Evolutionary conservation across 352 stramenopile genomes (phyloP), one percentile per base, ranked within the genome.

Genomic region (Elongisporangium senticosum): DNA sequence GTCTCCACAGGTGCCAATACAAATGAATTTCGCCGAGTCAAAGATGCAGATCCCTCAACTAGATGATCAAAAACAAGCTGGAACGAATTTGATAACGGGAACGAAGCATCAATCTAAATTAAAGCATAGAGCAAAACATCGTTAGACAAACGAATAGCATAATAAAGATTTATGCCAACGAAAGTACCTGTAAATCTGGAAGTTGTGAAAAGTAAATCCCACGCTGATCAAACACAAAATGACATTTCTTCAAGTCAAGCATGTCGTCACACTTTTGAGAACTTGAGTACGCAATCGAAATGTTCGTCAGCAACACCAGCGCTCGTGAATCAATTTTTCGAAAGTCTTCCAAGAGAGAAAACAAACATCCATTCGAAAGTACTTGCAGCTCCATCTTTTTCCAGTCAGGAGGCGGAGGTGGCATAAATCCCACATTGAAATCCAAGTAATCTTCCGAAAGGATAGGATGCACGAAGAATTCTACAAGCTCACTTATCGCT

Each of bases 181-280:
- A 21, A 50, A 51, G 33, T 75, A 90, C 82, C 79, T 94, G 80
- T 8, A 93, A 69, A 58, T 93, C 83, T 55, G 86, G 86, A 23
- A 95, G 71, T 53, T 92, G 82, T 2, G 86, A 93, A 59, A 95
- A 93, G 59, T 91, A 95, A 20, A 95, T 63, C 1, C 86, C 86
- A 43, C 78, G 79, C 24, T 92, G 83, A 43, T 95, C 79, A 54
- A 93, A 75, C 53, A 79, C 80, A 24, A 94, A 70, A 59, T 96
- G 84, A 20, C 83, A 89, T 56, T 96, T 96, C 23, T 64, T 84
- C 68, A 92, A 79, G 59, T 93, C 81, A 8, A 71, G 55, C 19
- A 66, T 53, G 49, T 75, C 69, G 8, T 87, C 62, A 17, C 68
- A 77, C 20, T 76, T 78, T 57, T 93, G 83, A 10, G 71, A 84